A percentile compares a stretch with the other conserved stretches of the same genome.
Evolutionary conservation across 2,329 filamentous ascomycete genomes (phyloP).

Genomic region (Claviceps monticola): DNA sequence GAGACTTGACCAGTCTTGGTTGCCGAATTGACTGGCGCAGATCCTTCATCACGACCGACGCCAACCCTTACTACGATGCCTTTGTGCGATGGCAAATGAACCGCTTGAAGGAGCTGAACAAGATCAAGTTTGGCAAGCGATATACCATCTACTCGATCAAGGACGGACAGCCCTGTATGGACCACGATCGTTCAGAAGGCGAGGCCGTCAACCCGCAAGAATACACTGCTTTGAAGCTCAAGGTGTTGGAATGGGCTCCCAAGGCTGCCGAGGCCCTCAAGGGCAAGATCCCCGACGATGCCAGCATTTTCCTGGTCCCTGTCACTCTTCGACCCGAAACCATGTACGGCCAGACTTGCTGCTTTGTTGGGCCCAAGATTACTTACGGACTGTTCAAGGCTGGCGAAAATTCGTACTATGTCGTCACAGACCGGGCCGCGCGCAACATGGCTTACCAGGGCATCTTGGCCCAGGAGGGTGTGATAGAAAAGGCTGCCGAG

Average conservation of each 20-base stretch:
- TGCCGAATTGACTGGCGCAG: conserved; percentile 86
- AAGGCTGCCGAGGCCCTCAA: conserved; percentile 57
- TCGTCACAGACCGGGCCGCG: conserved; percentile 73
- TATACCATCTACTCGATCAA: conserved; percentile 70
- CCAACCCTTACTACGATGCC: conserved; percentile 91
- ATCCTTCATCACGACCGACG: conserved; percentile 86
- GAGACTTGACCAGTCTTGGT: conserved; percentile 72
- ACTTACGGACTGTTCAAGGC: conserved; percentile 80
- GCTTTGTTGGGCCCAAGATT: conserved; percentile 85
- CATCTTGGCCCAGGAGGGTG: conserved; percentile 64
- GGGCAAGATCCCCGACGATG: conserved; percentile 63
- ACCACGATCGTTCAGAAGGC: conserved; percentile 32
- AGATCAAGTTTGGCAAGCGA: conserved; percentile 85
- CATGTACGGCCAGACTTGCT: conserved; percentile 96
- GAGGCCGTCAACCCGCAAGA: conserved; percentile 61
- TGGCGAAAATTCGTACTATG: conserved; percentile 64
- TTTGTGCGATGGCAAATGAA: conserved; percentile 98
- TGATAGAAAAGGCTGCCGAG: conserved; percentile 60
- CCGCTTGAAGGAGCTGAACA: conserved; percentile 72
- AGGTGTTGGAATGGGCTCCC: conserved; percentile 78
- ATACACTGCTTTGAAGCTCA: conserved; percentile 84
- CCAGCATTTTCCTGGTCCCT: conserved; percentile 77
- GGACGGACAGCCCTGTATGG: conserved; percentile 32
- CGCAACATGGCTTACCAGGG: conserved; percentile 96
- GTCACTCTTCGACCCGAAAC: conserved; percentile 92